These are phyloP conservation scores for Trypanosoma cruzi DNA, from an alignment of 208 protist species.

Conservation along the genomic window DNA sequence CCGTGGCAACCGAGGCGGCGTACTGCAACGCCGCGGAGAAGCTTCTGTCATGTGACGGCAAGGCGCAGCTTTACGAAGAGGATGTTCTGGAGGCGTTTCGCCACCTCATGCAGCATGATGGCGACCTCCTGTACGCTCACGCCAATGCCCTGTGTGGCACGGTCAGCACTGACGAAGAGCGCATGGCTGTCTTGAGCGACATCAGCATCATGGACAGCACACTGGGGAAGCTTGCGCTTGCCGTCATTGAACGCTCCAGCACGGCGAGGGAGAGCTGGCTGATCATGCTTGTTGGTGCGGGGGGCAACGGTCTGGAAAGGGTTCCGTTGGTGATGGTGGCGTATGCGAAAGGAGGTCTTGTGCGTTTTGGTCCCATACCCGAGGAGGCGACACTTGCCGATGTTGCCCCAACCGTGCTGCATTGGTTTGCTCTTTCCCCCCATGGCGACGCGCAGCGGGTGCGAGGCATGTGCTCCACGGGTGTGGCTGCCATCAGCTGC, in stretches of 20 bases:
- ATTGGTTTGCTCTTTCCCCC: constrained; percentile 45
- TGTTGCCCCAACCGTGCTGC: constrained; percentile 49
- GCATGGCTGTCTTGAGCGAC: constrained; percentile 41
- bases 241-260: constrained; percentile 43
- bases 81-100: constrained; percentile 46
- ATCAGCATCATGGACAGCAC: constrained; percentile 73
- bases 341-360: constrained; percentile 56
- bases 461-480: constrained; percentile 68
- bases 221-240: constrained; percentile 54
- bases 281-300: constrained; percentile 60
- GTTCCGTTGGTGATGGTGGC: constrained; percentile 61
- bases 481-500: constrained; percentile 58
- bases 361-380: constrained; percentile 44
- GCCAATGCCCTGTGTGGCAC: constrained; percentile 19
- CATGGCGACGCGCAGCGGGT: constrained; percentile 15
- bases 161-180: constrained; percentile 15
- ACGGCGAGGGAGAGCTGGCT: constrained; percentile 64
- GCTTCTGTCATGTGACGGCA: constrained; percentile 49
- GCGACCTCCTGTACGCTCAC: constrained; percentile 68
- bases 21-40: constrained; percentile 72
- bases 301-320: constrained; percentile 16
- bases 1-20: constrained; percentile 11
- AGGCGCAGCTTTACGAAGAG: constrained; percentile 47
- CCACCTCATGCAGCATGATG: constrained; percentile 37
- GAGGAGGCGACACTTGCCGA: constrained; percentile 33